These are phyloP conservation scores for Phyllachora maydis DNA, from an alignment of 2,329 filamentous ascomycete species.

Conservation along the genomic window DNA sequence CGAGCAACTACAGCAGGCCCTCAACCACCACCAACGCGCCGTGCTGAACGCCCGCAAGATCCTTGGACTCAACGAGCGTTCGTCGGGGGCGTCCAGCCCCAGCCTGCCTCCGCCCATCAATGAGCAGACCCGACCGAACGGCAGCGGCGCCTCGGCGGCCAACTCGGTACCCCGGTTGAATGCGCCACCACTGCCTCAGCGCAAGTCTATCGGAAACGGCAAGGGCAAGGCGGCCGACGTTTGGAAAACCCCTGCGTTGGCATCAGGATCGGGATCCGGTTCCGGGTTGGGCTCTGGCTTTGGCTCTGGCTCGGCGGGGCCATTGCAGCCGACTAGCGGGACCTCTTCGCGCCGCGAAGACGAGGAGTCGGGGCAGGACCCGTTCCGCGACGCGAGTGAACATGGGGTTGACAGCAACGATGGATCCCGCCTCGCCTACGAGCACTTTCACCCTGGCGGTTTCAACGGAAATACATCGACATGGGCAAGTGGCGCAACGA, in stretches of 20 bases:
- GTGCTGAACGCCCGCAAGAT: constrained; percentile 42
- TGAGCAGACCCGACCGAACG: constrained; percentile 2
- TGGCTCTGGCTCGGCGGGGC: too few species aligned
- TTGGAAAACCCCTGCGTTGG: constrained; percentile 3
- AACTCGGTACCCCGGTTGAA: constrained; percentile 2
- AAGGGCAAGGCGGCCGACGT: constrained; percentile 9
- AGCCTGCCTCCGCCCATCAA: constrained; percentile 2
- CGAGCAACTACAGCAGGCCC: constrained; percentile 66
- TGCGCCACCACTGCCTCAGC: constrained; percentile 2
- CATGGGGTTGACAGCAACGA: constrained; percentile 1
- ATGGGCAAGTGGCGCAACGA: background rate
- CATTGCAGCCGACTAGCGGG: too few species aligned
- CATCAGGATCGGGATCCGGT: constrained; percentile 4
- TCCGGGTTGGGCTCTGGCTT: too few species aligned
- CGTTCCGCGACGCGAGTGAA: constrained; percentile 15
- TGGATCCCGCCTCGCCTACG: constrained; percentile 9
- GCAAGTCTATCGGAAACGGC: constrained; percentile 5
- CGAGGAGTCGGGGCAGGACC: constrained; percentile 10
- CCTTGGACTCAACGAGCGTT: constrained; percentile 17
- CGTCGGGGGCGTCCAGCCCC: constrained; percentile 9
- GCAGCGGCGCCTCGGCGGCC: background rate
- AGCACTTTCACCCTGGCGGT: constrained; percentile 13
- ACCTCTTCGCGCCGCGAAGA: constrained; percentile 6
- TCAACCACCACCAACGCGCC: constrained; percentile 70
- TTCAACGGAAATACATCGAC: too few species aligned